Evolutionary conservation across 2,329 filamentous ascomycete species (phyloP), one percentile per base, ranked within the genome.

Genomic region (Penicillium sp.): DNA sequence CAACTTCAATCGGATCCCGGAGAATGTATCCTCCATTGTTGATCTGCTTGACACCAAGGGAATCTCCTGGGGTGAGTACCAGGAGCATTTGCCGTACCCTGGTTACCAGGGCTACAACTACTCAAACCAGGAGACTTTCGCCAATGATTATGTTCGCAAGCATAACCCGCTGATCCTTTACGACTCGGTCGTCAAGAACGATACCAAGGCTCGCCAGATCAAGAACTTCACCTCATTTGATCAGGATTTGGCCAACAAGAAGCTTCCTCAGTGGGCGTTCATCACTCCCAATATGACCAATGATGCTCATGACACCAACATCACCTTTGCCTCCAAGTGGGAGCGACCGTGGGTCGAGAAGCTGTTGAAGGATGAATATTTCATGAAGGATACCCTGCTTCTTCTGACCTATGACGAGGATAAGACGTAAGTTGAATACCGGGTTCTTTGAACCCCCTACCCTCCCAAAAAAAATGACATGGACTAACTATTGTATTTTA

Each of bases 381-480:
- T 94, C 74, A 90, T 88, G 83, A 77, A 89, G 36, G 85, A 89
- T 67, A 93, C 90, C 0, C 81, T 93, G 1, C 82, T 94, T n/a
- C 77, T 93, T 5, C 73, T 94, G 57, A 92, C 86, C n/a, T 94
- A 91, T 66, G 91, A 95, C 61, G 91, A 94, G 76, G 91, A 87
- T 72, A 83, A 88, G 63, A 86, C 83, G 9, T 91, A 16, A 45
- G 42, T 29, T 63, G 93, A 93, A 81, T 80, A 80, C 18, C 24
- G 14, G 3, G 11, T 14, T 8, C n/a, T 24, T 21, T 21, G 11
- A 11, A 33, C 80, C 93, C 53, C 82, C 89, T 55, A 83, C 24
- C 37, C n/a, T n/a, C n/a, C n/a, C n/a, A 33, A 48, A 14, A 31
- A 24, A 13, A 3, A 34, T 11, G 19, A 19, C 13, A 24, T n/a